A percentile compares a stretch with the other conserved stretches of the same genome.
Evolutionary conservation across 495 filamentous ascomycete species (phyloP).

Genomic region (Friedmanniomyces simplex): DNA sequence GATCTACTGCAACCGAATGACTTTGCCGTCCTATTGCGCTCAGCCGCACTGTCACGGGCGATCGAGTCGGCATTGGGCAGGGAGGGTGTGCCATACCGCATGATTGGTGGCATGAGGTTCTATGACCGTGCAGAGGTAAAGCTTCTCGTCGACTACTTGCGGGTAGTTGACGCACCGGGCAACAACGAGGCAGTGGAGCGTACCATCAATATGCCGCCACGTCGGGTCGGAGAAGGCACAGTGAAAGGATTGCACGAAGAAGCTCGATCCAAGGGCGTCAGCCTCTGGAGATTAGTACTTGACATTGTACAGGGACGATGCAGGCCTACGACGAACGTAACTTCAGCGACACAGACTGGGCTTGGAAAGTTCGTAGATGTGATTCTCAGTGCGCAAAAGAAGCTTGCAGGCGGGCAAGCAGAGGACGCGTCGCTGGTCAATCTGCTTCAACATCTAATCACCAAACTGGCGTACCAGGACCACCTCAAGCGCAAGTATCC

Average conservation of each 20-base stretch:
- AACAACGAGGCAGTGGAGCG: slow-evolving; percentile 82
- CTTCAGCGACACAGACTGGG: slow-evolving; percentile 55
- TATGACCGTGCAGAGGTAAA: slow-evolving; percentile 92
- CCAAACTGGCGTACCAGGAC: slow-evolving; percentile 60
- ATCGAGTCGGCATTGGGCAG: slow-evolving; percentile 79
- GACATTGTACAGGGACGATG: slow-evolving; percentile 60
- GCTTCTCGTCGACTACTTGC: slow-evolving; percentile 75
- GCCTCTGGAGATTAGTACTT: slow-evolving; percentile 64
- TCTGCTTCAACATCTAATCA: slow-evolving; percentile 62
- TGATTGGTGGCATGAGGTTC: slow-evolving; percentile 88
- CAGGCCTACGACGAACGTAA: slow-evolving; percentile 55
- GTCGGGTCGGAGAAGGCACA: slow-evolving; percentile 75
- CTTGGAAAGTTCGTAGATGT: slow-evolving; percentile 51
- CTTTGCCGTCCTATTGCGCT: slow-evolving; percentile 77
- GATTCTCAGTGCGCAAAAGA: slow-evolving; percentile 50
- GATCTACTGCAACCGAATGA: slow-evolving; percentile 63
- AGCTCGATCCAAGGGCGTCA: slow-evolving; percentile 52
- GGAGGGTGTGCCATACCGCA: slow-evolving; percentile 79
- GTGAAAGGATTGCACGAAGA: slow-evolving; percentile 61
- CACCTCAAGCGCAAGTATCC: slow-evolving; percentile 60
- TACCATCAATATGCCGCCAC: slow-evolving; percentile 74
- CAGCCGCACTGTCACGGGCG: slow-evolving; percentile 69
- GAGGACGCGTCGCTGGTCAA: slow-evolving; percentile 47
- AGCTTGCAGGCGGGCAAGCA: slow-evolving; percentile 39
- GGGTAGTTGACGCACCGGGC: slow-evolving; percentile 72